Evolutionary conservation across 2,329 filamentous ascomycete genomes (phyloP).

Genomic region (Xenosphaeropsis pyriputrescens): DNA sequence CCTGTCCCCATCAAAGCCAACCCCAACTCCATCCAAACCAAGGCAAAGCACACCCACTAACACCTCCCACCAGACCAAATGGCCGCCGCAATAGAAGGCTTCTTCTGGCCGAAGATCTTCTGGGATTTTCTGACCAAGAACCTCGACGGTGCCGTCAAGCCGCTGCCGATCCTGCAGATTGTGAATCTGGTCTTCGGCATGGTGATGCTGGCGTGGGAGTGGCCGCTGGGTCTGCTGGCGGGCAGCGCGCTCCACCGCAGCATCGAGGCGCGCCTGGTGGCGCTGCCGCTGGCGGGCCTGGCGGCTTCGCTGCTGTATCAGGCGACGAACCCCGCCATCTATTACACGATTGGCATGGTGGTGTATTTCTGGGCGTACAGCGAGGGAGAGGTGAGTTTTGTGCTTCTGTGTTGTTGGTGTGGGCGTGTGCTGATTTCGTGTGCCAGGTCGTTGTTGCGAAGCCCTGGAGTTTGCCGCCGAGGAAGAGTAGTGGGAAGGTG

Average conservation of each 20-base stretch:
- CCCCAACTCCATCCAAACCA: conserved; percentile 4
- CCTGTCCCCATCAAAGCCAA: conserved; percentile 6
- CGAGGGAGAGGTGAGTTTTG: conserved; percentile 73
- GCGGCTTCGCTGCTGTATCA: conserved; percentile 74
- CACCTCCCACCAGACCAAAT: conserved; percentile 62
- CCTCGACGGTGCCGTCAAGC: conserved; percentile 73
- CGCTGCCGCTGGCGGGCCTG: conserved; percentile 68
- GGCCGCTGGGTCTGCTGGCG: conserved; percentile 67
- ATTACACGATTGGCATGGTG: conserved; percentile 73
- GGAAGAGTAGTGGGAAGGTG: too few relatives aligned
- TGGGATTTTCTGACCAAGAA: conserved; percentile 93
- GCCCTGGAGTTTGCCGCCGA: too few relatives aligned
- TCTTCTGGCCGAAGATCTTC: conserved; percentile 98
- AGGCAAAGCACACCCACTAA: conserved; percentile 5
- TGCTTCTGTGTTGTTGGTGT: background rate
- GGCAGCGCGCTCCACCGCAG: conserved; percentile 70
- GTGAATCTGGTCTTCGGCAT: conserved; percentile 78
- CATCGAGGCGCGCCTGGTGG: conserved; percentile 70
- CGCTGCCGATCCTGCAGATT: conserved; percentile 76
- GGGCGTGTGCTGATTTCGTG: too few relatives aligned
- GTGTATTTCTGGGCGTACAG: conserved; percentile 97
- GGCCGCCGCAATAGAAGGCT: conserved; percentile 66
- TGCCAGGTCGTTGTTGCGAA: too few relatives aligned
- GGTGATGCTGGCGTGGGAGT: conserved; percentile 73
- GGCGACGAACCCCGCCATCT: conserved; percentile 79